Base-by-base conservation (phyloP, 305 asterid species). In the Fraxinus baroniana region DNA sequence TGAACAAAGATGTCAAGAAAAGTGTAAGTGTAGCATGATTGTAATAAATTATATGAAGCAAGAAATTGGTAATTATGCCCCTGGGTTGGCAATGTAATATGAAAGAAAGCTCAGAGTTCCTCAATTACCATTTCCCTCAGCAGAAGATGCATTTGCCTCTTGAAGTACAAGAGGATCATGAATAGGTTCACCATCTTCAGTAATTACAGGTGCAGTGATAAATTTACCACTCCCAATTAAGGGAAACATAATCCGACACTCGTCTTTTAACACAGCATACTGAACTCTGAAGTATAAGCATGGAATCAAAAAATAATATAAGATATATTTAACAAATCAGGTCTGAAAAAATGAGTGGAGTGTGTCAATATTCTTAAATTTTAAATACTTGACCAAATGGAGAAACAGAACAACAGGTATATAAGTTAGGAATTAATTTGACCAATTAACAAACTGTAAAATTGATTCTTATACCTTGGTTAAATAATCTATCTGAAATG, bases 131-230 rank as follows among this genome's bases (percentile, higher is more conserved):
- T 83, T 88, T 78, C 57, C 83, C 36, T 68, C 88, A 55, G 87
- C 76, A 81, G 68, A 81, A 71, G 85, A 79, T 81, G 82, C 78
- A 82, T 86, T 86, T 52, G 90, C 91, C 90, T 94, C 94, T 62
- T 92, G 92, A 86, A 95, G 94, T 80, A 87, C 96, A 36, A 93
- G 86, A 77, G 98, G 98, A 83, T 95, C 98, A 55, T 83, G 82
- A 70, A 89, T 90, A 72, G 94, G 97, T 49, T 90, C 91, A 1
- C 98, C 98, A 13, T 87, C 88, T 81, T 95, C 97, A 2, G 92
- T 77, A 80, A 95, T 88, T 83, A 95, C 72, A 46, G 98, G 98
- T 60, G 98, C 98, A 57, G 98, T 95, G 60, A 95, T 85, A 71
- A 84, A 91, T 62, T 84, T 91, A 32, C 98, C 95, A 78, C 95